A percentile compares a stretch with the other conserved stretches of the same genome.
Evolutionary conservation across 2,329 filamentous ascomycete genomes (phyloP).

Genomic region (Neofusicoccum laricinum): DNA sequence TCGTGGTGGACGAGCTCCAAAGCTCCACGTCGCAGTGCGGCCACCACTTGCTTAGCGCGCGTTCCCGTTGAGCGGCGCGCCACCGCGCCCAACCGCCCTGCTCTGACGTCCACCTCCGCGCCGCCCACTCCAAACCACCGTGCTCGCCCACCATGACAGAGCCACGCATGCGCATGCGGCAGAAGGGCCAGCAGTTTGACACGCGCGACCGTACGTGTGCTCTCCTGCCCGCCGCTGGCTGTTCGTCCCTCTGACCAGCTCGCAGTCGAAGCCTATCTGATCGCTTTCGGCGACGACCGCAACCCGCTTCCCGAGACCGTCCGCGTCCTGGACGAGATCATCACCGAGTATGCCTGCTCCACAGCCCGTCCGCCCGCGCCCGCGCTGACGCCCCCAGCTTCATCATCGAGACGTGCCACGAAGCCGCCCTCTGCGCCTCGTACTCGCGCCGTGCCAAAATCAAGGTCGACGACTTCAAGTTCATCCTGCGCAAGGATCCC

Average conservation of each 20-base stretch:
- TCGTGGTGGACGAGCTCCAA: background rate
- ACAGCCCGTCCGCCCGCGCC: background rate
- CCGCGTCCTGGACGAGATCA: slow-evolving; percentile 86
- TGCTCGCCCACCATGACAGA: slow-evolving; percentile 40
- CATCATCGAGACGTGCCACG: slow-evolving; percentile 89
- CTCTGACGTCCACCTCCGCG: background rate
- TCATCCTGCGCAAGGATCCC: slow-evolving; percentile 81
- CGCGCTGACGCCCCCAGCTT: slow-evolving; percentile 49
- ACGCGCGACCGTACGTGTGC: slow-evolving; percentile 38
- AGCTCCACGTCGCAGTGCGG: slow-evolving; percentile 13
- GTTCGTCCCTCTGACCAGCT: slow-evolving; percentile 15
- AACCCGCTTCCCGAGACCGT: slow-evolving; percentile 80
- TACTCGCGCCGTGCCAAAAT: slow-evolving; percentile 91
- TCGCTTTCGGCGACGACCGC: slow-evolving; percentile 74
- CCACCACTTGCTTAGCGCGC: background rate
- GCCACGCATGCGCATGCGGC: slow-evolving; percentile 47
- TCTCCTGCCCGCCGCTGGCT: background rate
- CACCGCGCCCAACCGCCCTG: background rate
- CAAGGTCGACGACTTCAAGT: slow-evolving; percentile 97
- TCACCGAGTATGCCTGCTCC: slow-evolving; percentile 62
- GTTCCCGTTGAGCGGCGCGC: background rate
- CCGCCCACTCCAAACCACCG: background rate
- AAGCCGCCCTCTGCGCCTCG: slow-evolving; percentile 79
- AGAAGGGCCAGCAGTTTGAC: slow-evolving; percentile 47
- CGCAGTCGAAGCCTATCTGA: slow-evolving; percentile 70